Evolutionary conservation across 768 basidiomycete genomes (phyloP).

Genomic region (Chiua virens): DNA sequence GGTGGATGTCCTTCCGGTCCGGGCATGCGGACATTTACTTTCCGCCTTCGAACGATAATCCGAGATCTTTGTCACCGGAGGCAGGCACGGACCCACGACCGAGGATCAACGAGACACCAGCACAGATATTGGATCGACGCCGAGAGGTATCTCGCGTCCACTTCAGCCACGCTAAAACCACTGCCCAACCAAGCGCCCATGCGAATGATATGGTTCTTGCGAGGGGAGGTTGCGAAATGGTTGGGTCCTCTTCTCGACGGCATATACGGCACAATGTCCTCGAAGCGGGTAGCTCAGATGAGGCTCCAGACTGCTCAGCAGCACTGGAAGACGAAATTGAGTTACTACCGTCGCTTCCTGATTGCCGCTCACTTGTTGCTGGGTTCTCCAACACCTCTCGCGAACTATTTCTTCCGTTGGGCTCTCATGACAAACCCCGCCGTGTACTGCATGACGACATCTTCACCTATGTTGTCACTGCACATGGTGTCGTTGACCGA

Average conservation of each 20-base stretch:
- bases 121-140: not conserved
- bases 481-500: constrained; percentile 38
- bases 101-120: not conserved
- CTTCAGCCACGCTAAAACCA: not conserved
- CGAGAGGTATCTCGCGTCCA: not conserved
- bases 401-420: constrained; percentile 18
- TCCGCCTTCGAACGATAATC: not conserved
- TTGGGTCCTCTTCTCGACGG: not conserved
- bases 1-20: constrained; percentile 28
- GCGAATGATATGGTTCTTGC: not conserved
- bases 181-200: not conserved
- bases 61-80: not conserved
- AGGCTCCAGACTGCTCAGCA: not conserved
- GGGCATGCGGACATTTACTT: constrained; percentile 20
- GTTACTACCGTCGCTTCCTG: not conserved
- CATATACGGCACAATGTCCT: not conserved
- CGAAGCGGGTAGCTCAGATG: not conserved
- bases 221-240: not conserved
- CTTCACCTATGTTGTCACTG: constrained; percentile 35
- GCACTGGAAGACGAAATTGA: not conserved
- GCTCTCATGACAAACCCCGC: constrained; percentile 40
- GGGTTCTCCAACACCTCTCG: not conserved
- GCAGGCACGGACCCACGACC: not conserved
- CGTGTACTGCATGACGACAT: constrained; percentile 30
- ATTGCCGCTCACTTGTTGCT: not conserved